Percentiles rank a stretch among this genome's conserved stretches.
These are phyloP conservation scores for Scytalidium lignicola DNA, from an alignment of 2,329 filamentous ascomycete species.

Conservation along the genomic window DNA sequence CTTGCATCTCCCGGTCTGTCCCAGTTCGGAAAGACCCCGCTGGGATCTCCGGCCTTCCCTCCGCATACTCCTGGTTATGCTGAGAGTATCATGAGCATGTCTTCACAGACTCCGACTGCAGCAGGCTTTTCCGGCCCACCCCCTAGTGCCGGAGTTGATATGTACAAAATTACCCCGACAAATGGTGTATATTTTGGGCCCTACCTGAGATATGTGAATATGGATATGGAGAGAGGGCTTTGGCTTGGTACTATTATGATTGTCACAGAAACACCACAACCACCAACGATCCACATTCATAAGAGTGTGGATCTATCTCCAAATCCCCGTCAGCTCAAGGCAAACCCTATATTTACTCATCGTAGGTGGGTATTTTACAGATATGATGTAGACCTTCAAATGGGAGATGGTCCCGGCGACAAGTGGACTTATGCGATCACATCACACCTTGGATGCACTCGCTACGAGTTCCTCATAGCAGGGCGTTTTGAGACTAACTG, in stretches of 20 bases:
- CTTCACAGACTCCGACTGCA: slow-evolving; percentile 67
- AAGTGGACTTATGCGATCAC: slow-evolving; percentile 99
- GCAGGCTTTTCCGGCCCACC: slow-evolving; percentile 87
- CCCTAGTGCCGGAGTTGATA: slow-evolving; percentile 80
- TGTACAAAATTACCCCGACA: slow-evolving; percentile 89
- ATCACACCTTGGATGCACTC: slow-evolving; percentile 92
- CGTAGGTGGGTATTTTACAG: slow-evolving; percentile 95
- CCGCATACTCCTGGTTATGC: slow-evolving; percentile 81
- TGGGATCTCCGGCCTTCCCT: slow-evolving; percentile 78
- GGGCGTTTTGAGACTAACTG: slow-evolving; percentile 86
- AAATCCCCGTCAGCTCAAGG: slow-evolving; percentile 81
- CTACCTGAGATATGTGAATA: slow-evolving; percentile 92
- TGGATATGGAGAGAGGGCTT: slow-evolving; percentile 85
- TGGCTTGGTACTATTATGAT: slow-evolving; percentile 95
- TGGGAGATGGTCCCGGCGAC: slow-evolving; percentile 75
- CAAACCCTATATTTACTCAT: slow-evolving; percentile 79
- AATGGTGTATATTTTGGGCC: slow-evolving; percentile 98
- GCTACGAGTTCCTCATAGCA: slow-evolving; percentile 94
- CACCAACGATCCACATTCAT: slow-evolving; percentile 94
- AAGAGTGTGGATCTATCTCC: slow-evolving; percentile 85
- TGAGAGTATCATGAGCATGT: slow-evolving; percentile 79
- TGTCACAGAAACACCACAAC: slow-evolving; percentile 84
- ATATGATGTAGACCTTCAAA: slow-evolving; percentile 84
- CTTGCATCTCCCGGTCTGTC: slow-evolving; percentile 60
- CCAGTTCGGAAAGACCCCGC: slow-evolving; percentile 54